phyloP scores from a whole-genome alignment of 805 yeast species.

The Schwanniomyces sp. region DNA sequence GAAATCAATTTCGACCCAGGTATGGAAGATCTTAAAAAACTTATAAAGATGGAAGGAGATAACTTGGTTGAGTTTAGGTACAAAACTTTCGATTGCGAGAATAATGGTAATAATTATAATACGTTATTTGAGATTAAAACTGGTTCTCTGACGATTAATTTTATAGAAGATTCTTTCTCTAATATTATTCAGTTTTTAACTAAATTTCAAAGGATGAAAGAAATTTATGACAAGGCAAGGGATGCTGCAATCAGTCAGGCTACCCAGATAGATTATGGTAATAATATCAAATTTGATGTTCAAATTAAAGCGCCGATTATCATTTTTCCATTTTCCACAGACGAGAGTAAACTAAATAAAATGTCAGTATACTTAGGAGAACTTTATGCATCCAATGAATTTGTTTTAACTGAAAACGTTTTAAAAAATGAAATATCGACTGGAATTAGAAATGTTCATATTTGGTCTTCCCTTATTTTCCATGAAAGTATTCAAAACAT shows the following conservation, averaged over 20 bases:
- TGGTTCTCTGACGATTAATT: conserved; percentile 73
- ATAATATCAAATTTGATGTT: conserved; percentile 68
- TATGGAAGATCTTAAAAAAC: conserved; percentile 58
- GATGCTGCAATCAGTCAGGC: conserved; percentile 87
- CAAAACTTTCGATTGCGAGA: conserved; percentile 68
- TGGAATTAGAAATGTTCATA: conserved; percentile 69
- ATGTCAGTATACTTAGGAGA: conserved; percentile 82
- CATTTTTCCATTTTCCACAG: conserved; percentile 65
- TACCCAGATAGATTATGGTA: conserved; percentile 56
- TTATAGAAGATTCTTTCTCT: conserved; percentile 78
- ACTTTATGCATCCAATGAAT: conserved; percentile 65
- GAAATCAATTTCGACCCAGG: conserved; percentile 65
- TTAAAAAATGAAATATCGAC: conserved; percentile 58
- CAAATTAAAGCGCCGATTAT: conserved; percentile 78
- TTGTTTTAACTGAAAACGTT: conserved; percentile 26
- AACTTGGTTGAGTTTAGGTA: conserved; percentile 80
- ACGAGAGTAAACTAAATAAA: conserved; percentile 50
- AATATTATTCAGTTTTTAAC: conserved; percentile 65
- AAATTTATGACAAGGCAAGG: conserved; percentile 84
- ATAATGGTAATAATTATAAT: conserved; percentile 49
- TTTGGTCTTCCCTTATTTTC: conserved; percentile 62
- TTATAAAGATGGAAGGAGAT: conserved; percentile 79
- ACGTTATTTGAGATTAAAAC: conserved; percentile 63
- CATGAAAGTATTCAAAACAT: conserved; percentile 49
- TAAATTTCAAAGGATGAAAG: conserved; percentile 82